phyloP scores from a whole-genome alignment of 345 rosid genomes.

The Citrus unshiu region DNA sequence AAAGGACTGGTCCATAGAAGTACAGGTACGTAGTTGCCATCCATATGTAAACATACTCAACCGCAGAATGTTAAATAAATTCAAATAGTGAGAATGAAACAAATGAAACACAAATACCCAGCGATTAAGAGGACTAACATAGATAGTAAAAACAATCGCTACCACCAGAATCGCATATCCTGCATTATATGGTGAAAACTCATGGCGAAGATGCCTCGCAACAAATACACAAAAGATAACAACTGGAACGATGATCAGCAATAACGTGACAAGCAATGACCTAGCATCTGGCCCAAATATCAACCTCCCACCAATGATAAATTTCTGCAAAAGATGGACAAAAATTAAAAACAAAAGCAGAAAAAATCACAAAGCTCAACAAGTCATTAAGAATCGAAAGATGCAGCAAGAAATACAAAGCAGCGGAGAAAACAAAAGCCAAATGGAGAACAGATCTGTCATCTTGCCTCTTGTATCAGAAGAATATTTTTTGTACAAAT shows the following conservation, averaged over 20 bases:
- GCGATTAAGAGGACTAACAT: conserved; percentile 48
- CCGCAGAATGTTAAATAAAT: not conserved
- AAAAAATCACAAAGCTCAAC: not conserved
- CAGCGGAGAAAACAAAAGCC: not conserved
- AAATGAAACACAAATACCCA: conserved; percentile 1
- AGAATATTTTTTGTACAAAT: not conserved
- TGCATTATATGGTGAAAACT: conserved; percentile 67
- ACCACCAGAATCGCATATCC: conserved; percentile 76
- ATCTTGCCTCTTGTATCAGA: not conserved
- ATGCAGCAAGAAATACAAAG: not conserved
- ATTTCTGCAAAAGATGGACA: conserved; percentile 52
- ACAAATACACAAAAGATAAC: conserved; percentile 82
- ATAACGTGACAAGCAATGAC: conserved; percentile 68
- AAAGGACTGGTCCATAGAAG: not conserved
- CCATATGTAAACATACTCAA: not conserved
- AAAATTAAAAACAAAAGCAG: conserved; percentile 4
- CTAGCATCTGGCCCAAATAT: conserved; percentile 97
- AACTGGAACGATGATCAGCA: conserved; percentile 70
- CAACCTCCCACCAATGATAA: conserved; percentile 85
- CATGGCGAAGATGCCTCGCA: conserved; percentile 89
- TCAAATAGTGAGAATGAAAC: not conserved
- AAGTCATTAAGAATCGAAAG: not conserved
- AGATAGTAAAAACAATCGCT: conserved; percentile 63
- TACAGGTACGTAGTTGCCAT: not conserved
- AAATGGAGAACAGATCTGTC: not conserved